Percentiles rank a stretch among this genome's conserved stretches.
These are phyloP conservation scores for Naganishia friedmannii DNA, from an alignment of 768 basidiomycete species.

Conservation along the genomic window DNA sequence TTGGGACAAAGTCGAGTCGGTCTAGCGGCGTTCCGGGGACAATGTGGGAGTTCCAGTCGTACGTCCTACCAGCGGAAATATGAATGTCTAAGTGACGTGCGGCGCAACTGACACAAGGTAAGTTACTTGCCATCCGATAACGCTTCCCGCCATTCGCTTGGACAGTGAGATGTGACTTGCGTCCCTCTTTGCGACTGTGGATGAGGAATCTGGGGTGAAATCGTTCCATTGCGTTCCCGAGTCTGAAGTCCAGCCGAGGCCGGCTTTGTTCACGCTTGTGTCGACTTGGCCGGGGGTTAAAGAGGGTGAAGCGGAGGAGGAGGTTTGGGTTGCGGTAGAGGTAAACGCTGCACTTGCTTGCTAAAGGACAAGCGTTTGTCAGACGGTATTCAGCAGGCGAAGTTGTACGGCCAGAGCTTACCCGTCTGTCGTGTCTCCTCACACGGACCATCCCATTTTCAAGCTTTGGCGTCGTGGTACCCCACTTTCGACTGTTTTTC, in stretches of 20 bases:
- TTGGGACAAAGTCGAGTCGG: constrained; percentile 1
- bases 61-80: not conserved
- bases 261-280: constrained; percentile 5
- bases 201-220: not conserved
- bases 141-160: constrained; percentile 5
- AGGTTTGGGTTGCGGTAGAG: not conserved
- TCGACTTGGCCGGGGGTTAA: not conserved
- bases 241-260: constrained; percentile 7
- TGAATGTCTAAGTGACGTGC: too few relatives aligned
- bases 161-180: not conserved
- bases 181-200: not conserved
- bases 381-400: too few relatives aligned
- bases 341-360: constrained; percentile 2
- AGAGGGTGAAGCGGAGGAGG: not conserved
- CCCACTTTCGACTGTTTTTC: constrained; percentile 5
- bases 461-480: constrained; percentile 4
- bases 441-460: not conserved
- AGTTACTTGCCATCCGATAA: not conserved
- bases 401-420: not conserved
- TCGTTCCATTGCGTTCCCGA: constrained; percentile 10
- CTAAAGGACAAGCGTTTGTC: not conserved
- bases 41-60: constrained; percentile 7
- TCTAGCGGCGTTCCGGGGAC: constrained; percentile 5
- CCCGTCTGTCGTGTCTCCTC: not conserved
- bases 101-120: not conserved